Percentiles rank a stretch among this genome's conserved stretches.
Evolutionary conservation across 2,329 filamentous ascomycete genomes (phyloP).

Genomic region (Coleophoma crateriformis): DNA sequence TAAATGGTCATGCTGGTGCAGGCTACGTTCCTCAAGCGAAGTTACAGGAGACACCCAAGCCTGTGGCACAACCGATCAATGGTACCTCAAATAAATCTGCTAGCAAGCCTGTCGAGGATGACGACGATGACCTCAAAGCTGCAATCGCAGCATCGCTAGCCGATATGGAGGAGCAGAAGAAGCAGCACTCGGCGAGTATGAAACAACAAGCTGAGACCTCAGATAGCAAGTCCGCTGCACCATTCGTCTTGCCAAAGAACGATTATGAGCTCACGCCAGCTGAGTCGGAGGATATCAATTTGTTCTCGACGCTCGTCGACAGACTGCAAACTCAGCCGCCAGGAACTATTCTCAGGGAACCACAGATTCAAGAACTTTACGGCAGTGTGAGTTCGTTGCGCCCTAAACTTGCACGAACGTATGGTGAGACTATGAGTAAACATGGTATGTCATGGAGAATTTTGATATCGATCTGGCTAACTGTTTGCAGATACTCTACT

Average conservation of each 20-base stretch:
- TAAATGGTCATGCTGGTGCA: slow-evolving; percentile 63
- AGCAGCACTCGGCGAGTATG: slow-evolving; percentile 76
- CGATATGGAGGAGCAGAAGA: slow-evolving; percentile 98
- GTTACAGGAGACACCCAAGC: slow-evolving; percentile 30
- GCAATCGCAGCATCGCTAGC: slow-evolving; percentile 91
- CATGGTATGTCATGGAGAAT: slow-evolving; percentile 59
- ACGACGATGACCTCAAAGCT: slow-evolving; percentile 88
- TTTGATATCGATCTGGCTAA: slow-evolving; percentile 27
- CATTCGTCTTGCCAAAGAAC: slow-evolving; percentile 67
- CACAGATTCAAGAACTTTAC: slow-evolving; percentile 96
- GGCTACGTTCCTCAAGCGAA: slow-evolving; percentile 68
- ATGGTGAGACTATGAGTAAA: slow-evolving; percentile 99
- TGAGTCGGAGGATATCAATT: slow-evolving; percentile 95
- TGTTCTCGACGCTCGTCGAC: slow-evolving; percentile 92
- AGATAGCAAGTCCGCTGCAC: slow-evolving; percentile 41
- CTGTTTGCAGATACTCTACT: slow-evolving; percentile 69
- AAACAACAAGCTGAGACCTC: slow-evolving; percentile 68
- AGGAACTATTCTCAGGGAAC: slow-evolving; percentile 91
- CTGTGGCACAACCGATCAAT: slow-evolving; percentile 11
- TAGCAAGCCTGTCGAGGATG: slow-evolving; percentile 63
- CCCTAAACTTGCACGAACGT: slow-evolving; percentile 89
- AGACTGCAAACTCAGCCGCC: slow-evolving; percentile 91
- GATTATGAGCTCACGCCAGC: slow-evolving; percentile 92
- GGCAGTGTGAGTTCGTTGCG: slow-evolving; percentile 92
- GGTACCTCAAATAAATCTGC: slow-evolving; percentile 28